Evolutionary conservation across 768 basidiomycete genomes (phyloP), one percentile per base, ranked within the genome.

Genomic region (Leccinum uliginosum): DNA sequence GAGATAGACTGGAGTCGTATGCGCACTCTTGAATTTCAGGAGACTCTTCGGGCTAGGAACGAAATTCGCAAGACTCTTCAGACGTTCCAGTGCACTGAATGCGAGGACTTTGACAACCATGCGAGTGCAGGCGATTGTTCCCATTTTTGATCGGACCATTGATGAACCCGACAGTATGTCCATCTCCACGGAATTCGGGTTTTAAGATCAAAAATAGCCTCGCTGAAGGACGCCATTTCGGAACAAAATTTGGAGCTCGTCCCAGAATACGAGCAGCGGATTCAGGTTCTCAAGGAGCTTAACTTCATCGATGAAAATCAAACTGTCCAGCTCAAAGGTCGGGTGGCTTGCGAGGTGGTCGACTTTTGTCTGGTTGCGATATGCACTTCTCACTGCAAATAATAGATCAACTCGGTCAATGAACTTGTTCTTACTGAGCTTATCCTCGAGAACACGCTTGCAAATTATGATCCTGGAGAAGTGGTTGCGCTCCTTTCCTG

Each of bases 171-270:
- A 30, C 64, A 99, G 96, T 98, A 97, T 67, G 67, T 74, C 12
- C 74, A 80, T 21, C 63, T 91, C 34, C 97, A 99, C 63, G 82
- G 80, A 54, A 84, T 87, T 61, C 91, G 88, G 66, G 69, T 86
- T 19, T 72, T 98, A 50, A 81, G 83, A 59, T 79, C 82, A 34
- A 88, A 85, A 62, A 87, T 99, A 56, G 84, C 84, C 2, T 74
- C 78, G 32, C 78, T 99, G 54, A 94, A 91, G 66, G 77, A 89
- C 43, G 86, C 88, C 2, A 84, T 98, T 27, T 98, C 95, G 4
- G 97, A 98, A 66, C 93, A 99, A 69, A 99, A 99, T 68, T 75
- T 98, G 56, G 97, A 97, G 67, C 82, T 98, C 17, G 81, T 98
- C 32, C 97, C 97, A 6, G 97, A 99, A 69, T 99, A 98, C 71